Evolutionary conservation across 2,329 filamentous ascomycete genomes (phyloP).

Genomic region (Huntiella moniliformis): DNA sequence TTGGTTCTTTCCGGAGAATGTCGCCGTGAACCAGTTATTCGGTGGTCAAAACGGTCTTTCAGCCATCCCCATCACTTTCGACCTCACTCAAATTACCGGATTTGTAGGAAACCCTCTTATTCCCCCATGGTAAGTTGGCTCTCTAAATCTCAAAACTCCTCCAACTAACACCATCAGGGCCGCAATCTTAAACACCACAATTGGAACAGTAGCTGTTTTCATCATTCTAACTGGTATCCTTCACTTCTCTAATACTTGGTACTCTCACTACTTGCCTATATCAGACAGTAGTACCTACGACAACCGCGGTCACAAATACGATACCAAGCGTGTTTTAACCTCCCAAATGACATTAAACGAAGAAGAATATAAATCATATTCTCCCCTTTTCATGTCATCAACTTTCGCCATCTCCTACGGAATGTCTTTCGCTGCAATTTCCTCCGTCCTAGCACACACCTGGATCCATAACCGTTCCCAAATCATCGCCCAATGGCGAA

Average conservation of each 20-base stretch:
- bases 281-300: slow-evolving; percentile 53
- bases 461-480: slow-evolving; percentile 47
- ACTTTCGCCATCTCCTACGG: slow-evolving; percentile 54
- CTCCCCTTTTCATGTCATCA: slow-evolving; percentile 44
- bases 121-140: slow-evolving; percentile 38
- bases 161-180: slow-evolving; percentile 25
- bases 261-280: slow-evolving; percentile 45
- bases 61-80: slow-evolving; percentile 53
- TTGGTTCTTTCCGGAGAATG: slow-evolving; percentile 51
- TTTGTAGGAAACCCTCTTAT: slow-evolving; percentile 51
- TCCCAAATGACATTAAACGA: slow-evolving; percentile 42
- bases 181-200: slow-evolving; percentile 53
- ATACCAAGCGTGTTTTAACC: slow-evolving; percentile 44
- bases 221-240: slow-evolving; percentile 38
- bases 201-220: slow-evolving; percentile 48
- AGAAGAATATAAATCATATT: slow-evolving; percentile 46
- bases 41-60: slow-evolving; percentile 50
- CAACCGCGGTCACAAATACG: slow-evolving; percentile 45
- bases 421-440: slow-evolving; percentile 52
- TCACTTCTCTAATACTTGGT: slow-evolving; percentile 50
- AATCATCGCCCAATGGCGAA: slow-evolving; percentile 43
- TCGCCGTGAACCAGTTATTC: slow-evolving; percentile 54
- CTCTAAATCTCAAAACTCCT: background rate
- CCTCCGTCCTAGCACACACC: slow-evolving; percentile 49
- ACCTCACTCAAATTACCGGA: slow-evolving; percentile 56